Evolutionary conservation across 148 eudicot genomes (phyloP), one percentile per base, ranked within the genome.

Genomic region (Salicornia ramosissima): DNA sequence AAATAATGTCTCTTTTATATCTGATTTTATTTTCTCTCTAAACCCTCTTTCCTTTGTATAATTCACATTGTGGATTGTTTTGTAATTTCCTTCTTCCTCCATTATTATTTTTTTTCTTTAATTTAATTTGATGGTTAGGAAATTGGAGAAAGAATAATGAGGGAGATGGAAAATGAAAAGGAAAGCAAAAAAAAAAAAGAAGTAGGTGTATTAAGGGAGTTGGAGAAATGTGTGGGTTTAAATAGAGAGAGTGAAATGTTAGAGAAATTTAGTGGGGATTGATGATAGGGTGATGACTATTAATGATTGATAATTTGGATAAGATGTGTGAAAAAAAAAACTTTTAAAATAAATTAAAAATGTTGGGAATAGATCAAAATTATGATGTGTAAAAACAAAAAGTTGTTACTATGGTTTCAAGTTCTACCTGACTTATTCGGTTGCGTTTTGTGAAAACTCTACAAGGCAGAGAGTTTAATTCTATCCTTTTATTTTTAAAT

Each of bases 1-100:
- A 49, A 88, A 85, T 16, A 94, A 78, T 0, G 86, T 86, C 51
- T 94, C 98, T 6, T 62, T 70, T 1, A 83, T 49, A 49, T 82
- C 81, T 2, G 84, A 68, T 70, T 75, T 88, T 6, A 92, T 39
- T 0, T 78, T 71, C 2, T 67, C 45, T 10, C 52, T 28, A 33
- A 88, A 88, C 19, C 77, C 47, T 62, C 98, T 83, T 0, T 81
- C 79, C 30, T 66, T 12, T 0, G 77, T 67, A 15, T 84, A 84
- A 40, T 70, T 90, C 71, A 90, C 92, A 42, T 77, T 67, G 54
- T 77, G 67, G 39, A 8, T 18, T 0, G 10, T 11, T 40, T 43
- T 29, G 18, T 50, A 42, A 28, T 53, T 42, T 25, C 24, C 40
- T 19, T 53, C n/a, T 25, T 10, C 40, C 0, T 18, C 54, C 14